These are phyloP conservation scores for Colletotrichum musae DNA, from an alignment of 2,329 filamentous ascomycete genomes.

Conservation along the genomic window DNA sequence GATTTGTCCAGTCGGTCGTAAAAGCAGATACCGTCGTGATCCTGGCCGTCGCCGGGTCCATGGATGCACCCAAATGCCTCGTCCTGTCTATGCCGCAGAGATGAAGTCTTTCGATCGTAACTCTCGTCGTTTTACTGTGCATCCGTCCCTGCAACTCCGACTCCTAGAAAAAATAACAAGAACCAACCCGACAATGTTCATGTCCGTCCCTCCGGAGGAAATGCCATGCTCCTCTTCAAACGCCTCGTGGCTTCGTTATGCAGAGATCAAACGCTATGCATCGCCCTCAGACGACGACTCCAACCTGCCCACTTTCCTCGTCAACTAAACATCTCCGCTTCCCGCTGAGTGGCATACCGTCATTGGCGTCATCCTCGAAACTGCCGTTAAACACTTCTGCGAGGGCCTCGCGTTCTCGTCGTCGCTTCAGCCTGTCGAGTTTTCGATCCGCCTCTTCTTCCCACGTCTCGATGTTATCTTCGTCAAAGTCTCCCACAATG, in stretches of 20 bases:
- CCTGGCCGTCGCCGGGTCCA: slow-evolving; percentile 15
- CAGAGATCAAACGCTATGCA: slow-evolving; percentile 35
- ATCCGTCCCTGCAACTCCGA: slow-evolving; percentile 25
- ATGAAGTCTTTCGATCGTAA: slow-evolving; percentile 8
- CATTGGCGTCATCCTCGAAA: slow-evolving; percentile 56
- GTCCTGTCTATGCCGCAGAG: slow-evolving; percentile 22
- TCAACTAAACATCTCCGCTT: slow-evolving; percentile 55
- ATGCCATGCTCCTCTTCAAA: slow-evolving; percentile 31
- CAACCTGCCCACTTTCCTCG: slow-evolving; percentile 41
- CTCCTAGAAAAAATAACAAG: slow-evolving; percentile 9
- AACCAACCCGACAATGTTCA: slow-evolving; percentile 6
- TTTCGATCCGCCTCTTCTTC: slow-evolving; percentile 51
- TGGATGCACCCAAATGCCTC: slow-evolving; percentile 4
- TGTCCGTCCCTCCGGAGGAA: slow-evolving; percentile 1
- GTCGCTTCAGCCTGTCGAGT: slow-evolving; percentile 50
- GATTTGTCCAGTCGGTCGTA: too few species aligned
- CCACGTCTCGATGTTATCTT: slow-evolving; percentile 62
- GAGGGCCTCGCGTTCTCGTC: slow-evolving; percentile 53
- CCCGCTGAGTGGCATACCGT: slow-evolving; percentile 48
- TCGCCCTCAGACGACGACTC: slow-evolving; percentile 36
- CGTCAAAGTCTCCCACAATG: slow-evolving; percentile 59
- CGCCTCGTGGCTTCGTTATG: slow-evolving; percentile 40
- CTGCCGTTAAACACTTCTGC: slow-evolving; percentile 57
- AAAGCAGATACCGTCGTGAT: slow-evolving; percentile 10
- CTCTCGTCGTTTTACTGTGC: slow-evolving; percentile 18